Base-by-base conservation (phyloP, 2,329 filamentous ascomycete genomes). In the Curvularia sp. region DNA sequence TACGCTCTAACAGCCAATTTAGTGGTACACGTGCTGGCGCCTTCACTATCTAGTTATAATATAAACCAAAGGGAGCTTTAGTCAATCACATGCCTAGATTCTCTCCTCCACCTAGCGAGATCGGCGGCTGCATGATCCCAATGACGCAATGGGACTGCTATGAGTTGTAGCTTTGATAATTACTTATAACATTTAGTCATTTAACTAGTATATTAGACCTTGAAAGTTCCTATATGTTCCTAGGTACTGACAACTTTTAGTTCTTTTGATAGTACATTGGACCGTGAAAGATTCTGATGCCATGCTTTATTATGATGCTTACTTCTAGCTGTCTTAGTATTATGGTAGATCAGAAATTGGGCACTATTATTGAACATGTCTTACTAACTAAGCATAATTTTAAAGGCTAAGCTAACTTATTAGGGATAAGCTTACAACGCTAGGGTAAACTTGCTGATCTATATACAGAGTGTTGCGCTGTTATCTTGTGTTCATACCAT, bases 271-370 rank as follows among this genome's bases (percentile, higher is more conserved):
- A n/a, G n/a, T n/a, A n/a, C n/a, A n/a, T n/a, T n/a, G n/a, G n/a
- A n/a, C n/a, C n/a, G n/a, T n/a, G n/a, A 54, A 44, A 54, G 10
- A 48, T 54, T 8, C 33, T 41, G 15, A 33, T 54, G 4, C 38
- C 6, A 54, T 54, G 24, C 51, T 47, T 7, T 54, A 54, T 38
- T 20, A 20, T 54, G 10, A 54, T 48, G 33, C 51, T 54, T 48
- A 47, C 30, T 46, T 53, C 28, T 47, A 47, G 51, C 42, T 53
- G 8, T 53, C 42, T 38, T 38, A 13, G 33, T 6, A 38, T 38
- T 55, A 30, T 28, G 13, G 26, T 13, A 31, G n/a, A 48, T 13
- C 13, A 49, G 44, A 55, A n/a, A n/a, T n/a, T n/a, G n/a, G n/a
- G n/a, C n/a, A n/a, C n/a, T n/a, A 7, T 13, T 38, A 38, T 38